Percentiles rank a stretch among this genome's conserved stretches.
Evolutionary conservation across 2,329 filamentous ascomycete genomes (phyloP).

Genomic region (Sporothrix pseudoabietina): DNA sequence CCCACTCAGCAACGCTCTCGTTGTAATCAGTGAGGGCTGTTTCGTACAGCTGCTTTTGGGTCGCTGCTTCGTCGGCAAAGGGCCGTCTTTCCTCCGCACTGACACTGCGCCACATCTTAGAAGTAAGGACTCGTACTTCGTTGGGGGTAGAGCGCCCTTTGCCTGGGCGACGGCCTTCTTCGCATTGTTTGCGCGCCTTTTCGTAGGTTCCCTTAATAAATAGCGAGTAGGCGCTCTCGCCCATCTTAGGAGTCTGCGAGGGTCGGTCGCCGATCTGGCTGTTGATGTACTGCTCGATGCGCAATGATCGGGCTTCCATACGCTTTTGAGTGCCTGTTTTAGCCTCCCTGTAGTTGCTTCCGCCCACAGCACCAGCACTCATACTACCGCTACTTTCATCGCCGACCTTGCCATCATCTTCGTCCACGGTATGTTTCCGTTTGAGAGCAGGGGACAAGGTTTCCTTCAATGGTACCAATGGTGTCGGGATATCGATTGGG

Average conservation of each 20-base stretch:
- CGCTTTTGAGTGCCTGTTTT: constrained; percentile 49
- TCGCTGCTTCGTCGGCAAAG: constrained; percentile 73
- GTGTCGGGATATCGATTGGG: constrained; percentile 73
- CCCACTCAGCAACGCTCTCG: constrained; percentile 68
- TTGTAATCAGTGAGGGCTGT: constrained; percentile 62
- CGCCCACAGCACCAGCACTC: constrained; percentile 39
- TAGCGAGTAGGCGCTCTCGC: constrained; percentile 83
- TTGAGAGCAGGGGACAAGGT: constrained; percentile 49
- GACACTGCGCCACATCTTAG: constrained; percentile 87
- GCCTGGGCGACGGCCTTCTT: constrained; percentile 64
- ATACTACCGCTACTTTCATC: constrained; percentile 28
- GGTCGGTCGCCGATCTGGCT: constrained; percentile 72
- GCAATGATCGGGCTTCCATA: constrained; percentile 59
- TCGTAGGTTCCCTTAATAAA: constrained; percentile 81
- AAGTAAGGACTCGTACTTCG: constrained; percentile 82
- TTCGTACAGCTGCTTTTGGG: constrained; percentile 67
- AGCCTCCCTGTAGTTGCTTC: constrained; percentile 44
- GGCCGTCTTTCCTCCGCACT: constrained; percentile 70
- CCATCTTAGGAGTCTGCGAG: constrained; percentile 68
- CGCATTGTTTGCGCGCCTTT: constrained; percentile 60
- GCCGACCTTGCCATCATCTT: constrained; percentile 27
- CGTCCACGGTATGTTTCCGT: constrained; percentile 49
- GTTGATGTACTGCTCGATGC: constrained; percentile 55
- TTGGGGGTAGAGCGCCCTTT: constrained; percentile 70
- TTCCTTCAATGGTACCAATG: constrained; percentile 70